Evolutionary conservation across 768 basidiomycete species (phyloP), one percentile per base, ranked within the genome.

Genomic region (Asterophora parasitica): DNA sequence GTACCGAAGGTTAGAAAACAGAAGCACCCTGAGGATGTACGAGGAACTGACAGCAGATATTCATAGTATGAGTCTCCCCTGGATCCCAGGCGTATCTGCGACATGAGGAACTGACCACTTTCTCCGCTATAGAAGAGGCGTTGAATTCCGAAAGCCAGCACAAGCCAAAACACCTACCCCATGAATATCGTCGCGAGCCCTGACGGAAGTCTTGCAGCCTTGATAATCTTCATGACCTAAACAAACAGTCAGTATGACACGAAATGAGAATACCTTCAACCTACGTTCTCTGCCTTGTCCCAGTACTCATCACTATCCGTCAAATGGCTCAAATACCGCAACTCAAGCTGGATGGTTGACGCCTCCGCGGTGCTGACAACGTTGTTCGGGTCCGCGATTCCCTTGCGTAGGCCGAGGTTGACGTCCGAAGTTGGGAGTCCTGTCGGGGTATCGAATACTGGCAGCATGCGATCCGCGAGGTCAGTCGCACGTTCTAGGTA

Each of bases 21-120:
- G 17, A 1, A 6, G n/a, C 13, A 10, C 17, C 11, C 4, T 7
- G 39, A 27, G 6, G 4, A 27, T 40, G 13, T 31, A n/a, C 5
- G 5, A 3, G 27, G 26, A 7, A 64, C 75, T 65, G 53, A 89
- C 87, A 93, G 63, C 19, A 92, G 65, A 64, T 94, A 92, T 64
- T 95, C 94, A 61, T 96, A 97, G 67, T 86, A 97, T 2, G 90
- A 92, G 63, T 97, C 94, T 30, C 87, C 93, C 36, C 92, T 77
- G 13, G 91, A 93, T n/a, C 95, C 95, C 15, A 98, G 75, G 4
- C 94, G 84, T 55, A 97, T 86, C 26, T 89, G 79, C 5, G 88
- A 82, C 17, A 78, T 62, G 42, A 83, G 62, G 55, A 77, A 80
- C 48, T 69, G 60, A 7, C 77, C 78, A 11, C 64, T 71, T 33